Base-by-base conservation (phyloP, 108 stramenopile species). In the Fistulifera solaris region DNA sequence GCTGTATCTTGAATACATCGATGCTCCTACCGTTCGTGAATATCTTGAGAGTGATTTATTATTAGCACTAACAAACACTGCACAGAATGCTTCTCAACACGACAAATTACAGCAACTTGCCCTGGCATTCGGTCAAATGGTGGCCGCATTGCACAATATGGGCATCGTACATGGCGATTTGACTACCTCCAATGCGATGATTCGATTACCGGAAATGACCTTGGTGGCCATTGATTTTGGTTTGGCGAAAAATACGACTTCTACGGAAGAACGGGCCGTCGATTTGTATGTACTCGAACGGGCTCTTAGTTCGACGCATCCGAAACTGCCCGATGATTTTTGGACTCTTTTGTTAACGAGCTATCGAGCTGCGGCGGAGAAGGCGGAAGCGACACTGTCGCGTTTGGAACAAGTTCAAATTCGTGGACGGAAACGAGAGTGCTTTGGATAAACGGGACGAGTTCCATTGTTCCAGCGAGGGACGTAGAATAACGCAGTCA, bases 281-380 rank as follows among this genome's bases (percentile, higher is more conserved):
- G 97, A 98, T 68, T 70, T 96, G 23, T 96, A 96, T 65, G 97
- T 98, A 12, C 67, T 98, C 40, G 95, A 98, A 61, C 76, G 97
- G 49, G 95, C 97, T 2, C 80, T 98, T 28, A 24, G 78, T 42
- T 90, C 94, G 38, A 96, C 97, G 7, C 95, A 96, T 73, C 82
- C 93, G 4, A 74, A 87, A 40, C 55, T 80, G 31, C 55, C 65
- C 4, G 61, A 70, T 22, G 49, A 48, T 10, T 75, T 98, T 59
- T 70, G 94, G 24, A 78, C 75, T 15, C 62, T 65, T 26, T 12
- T 44, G 1, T 22, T 40, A 2, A 40, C 7, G 1, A n/a, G 22
- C 21, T 21, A 24, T 6, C 2, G 10, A 2, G 47, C 28, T 19
- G 27, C 7, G 25, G 53, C 16, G 26, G 38, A 54, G n/a, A 25